phyloP scores from a whole-genome alignment of 805 yeast genomes.

The Metschnikowia continentalis region DNA sequence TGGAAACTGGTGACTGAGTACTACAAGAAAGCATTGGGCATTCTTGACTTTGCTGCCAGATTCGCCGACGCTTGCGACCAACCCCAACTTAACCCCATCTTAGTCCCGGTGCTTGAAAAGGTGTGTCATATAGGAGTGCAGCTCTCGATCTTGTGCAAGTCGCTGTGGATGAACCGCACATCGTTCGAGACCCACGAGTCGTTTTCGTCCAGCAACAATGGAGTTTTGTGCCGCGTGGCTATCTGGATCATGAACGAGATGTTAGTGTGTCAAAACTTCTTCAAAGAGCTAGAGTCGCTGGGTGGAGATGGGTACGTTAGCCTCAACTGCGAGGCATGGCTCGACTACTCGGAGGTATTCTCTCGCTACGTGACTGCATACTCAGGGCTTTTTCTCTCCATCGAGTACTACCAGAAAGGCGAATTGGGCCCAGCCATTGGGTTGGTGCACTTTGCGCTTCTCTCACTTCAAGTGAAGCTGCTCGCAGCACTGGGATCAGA shows the following conservation, averaged over 20 bases:
- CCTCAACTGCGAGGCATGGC: constrained; percentile 21
- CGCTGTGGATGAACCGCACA: constrained; percentile 34
- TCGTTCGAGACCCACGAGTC: constrained; percentile 6
- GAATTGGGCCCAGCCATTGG: constrained; percentile 47
- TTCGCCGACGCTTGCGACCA: constrained; percentile 1
- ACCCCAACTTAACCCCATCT: constrained; percentile 3
- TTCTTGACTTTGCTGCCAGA: constrained; percentile 22
- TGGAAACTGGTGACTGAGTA: constrained; percentile 35
- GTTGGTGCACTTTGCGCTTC: constrained; percentile 33
- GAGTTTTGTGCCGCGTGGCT: constrained; percentile 44
- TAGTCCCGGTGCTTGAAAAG: constrained; percentile 14
- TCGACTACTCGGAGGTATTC: constrained; percentile 27
- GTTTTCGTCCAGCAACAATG: constrained; percentile 26
- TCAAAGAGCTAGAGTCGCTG: constrained; percentile 7
- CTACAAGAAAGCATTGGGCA: constrained; percentile 32
- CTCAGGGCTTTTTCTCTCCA: constrained; percentile 41
- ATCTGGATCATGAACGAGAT: constrained; percentile 37
- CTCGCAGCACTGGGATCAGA: neutral
- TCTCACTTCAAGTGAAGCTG: constrained; percentile 34
- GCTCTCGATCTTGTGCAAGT: constrained; percentile 36
- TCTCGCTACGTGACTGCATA: constrained; percentile 38
- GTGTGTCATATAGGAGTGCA: constrained; percentile 32
- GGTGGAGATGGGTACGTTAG: neutral
- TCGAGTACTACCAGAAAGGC: constrained; percentile 43
- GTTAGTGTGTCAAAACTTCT: constrained; percentile 19